phyloP scores from a whole-genome alignment of 2,329 filamentous ascomycete species.

The Ascochyta fabae region DNA sequence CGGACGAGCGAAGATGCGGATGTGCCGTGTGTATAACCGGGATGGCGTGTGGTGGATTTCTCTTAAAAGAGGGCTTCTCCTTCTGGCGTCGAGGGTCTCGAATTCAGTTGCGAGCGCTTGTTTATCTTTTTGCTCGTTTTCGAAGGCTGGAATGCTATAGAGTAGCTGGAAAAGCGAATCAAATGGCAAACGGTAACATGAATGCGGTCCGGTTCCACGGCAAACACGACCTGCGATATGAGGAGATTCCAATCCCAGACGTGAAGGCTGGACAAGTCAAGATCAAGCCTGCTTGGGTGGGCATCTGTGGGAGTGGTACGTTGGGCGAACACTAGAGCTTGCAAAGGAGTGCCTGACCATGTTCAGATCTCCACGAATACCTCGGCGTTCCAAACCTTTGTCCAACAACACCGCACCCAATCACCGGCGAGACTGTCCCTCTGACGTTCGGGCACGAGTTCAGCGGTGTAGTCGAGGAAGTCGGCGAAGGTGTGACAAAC shows the following conservation, averaged over 20 bases:
- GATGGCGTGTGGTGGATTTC: background rate
- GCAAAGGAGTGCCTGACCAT: background rate
- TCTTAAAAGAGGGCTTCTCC: background rate
- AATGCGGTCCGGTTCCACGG: constrained; percentile 57
- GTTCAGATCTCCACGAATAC: constrained; percentile 56
- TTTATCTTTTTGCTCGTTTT: too few species aligned
- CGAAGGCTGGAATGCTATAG: background rate
- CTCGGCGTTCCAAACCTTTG: constrained; percentile 57
- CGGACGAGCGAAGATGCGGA: constrained; percentile 4
- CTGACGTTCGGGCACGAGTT: constrained; percentile 63
- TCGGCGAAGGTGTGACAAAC: constrained; percentile 57
- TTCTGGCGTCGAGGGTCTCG: background rate
- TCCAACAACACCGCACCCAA: constrained; percentile 60
- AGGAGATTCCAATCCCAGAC: constrained; percentile 51
- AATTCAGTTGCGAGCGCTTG: background rate
- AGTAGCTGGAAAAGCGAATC: constrained; percentile 14
- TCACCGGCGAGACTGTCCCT: constrained; percentile 60
- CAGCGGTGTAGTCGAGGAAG: constrained; percentile 59
- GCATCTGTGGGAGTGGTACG: constrained; percentile 47
- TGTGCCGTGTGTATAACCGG: constrained; percentile 1
- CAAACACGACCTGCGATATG: constrained; percentile 52
- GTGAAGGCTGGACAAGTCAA: constrained; percentile 53
- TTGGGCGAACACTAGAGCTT: background rate
- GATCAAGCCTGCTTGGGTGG: constrained; percentile 51
- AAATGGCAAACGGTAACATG: constrained; percentile 45